Percentiles rank a stretch among this genome's conserved stretches.
Evolutionary conservation across 768 basidiomycete genomes (phyloP).

Genomic region (Psilocybe azurescens): DNA sequence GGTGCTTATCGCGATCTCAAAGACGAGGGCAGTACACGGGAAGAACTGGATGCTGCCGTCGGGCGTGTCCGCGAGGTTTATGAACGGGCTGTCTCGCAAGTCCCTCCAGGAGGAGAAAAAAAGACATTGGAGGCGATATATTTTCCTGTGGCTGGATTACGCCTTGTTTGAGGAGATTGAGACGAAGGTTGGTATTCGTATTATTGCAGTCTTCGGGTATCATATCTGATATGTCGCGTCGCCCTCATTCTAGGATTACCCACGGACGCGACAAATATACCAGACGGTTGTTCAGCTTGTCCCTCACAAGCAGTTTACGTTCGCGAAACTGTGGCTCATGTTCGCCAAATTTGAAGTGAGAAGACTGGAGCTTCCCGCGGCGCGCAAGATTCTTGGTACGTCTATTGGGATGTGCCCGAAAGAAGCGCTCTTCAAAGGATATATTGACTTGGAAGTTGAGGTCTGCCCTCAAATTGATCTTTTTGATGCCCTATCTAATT

Average conservation of each 20-base stretch:
- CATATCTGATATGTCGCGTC: not conserved
- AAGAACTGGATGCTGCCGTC: conserved; percentile 67
- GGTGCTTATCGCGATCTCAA: conserved; percentile 77
- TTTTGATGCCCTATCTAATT: conserved; percentile 2
- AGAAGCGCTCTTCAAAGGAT: conserved; percentile 93
- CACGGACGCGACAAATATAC: conserved; percentile 88
- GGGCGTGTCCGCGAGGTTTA: conserved; percentile 90
- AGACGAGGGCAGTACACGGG: conserved; percentile 74
- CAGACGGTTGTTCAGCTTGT: conserved; percentile 88
- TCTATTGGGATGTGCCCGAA: conserved; percentile 97
- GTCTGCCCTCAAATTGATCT: conserved; percentile 54
- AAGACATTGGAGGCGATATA: conserved; percentile 88
- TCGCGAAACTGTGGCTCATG: conserved; percentile 95
- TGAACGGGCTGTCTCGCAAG: conserved; percentile 93
- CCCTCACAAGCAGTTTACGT: conserved; percentile 97
- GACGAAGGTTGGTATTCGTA: conserved; percentile 64
- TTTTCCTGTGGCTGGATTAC: conserved; percentile 94
- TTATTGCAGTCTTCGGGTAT: no score
- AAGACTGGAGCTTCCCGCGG: conserved; percentile 78
- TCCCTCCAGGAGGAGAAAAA: conserved; percentile 96
- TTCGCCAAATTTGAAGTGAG: conserved; percentile 94
- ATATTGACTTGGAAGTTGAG: conserved; percentile 93
- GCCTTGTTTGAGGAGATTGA: conserved; percentile 97
- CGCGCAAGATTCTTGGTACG: conserved; percentile 87
- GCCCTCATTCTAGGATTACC: conserved; percentile 64